Conservation (phyloP, 169 alveolate genomes). For the Babesia bovis region DNA sequence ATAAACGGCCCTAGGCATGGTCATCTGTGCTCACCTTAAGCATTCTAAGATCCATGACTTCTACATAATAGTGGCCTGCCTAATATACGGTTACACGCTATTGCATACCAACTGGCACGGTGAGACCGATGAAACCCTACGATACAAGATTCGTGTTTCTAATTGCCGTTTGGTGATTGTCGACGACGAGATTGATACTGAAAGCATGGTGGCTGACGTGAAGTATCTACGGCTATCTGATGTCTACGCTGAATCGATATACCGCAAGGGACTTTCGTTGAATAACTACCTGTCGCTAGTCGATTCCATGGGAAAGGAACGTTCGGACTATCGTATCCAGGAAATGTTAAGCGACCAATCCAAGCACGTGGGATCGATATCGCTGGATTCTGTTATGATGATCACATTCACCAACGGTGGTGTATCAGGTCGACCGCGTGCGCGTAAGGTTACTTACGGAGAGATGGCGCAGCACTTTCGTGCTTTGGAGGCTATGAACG, state of each 20-base stretch:
- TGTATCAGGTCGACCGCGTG: conserved; percentile 25
- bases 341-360: conserved; percentile 58
- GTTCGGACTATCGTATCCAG: conserved; percentile 62
- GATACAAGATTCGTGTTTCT: conserved; percentile 55
- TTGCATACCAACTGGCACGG: conserved; percentile 66
- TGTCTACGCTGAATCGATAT: conserved; percentile 50
- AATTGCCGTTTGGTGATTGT: conserved; percentile 62
- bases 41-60: conserved; percentile 67
- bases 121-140: conserved; percentile 46
- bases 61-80: conserved; percentile 63
- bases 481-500: conserved; percentile 43
- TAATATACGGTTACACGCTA: conserved; percentile 61
- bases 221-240: conserved; percentile 61
- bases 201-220: conserved; percentile 62
- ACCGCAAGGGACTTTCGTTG: conserved; percentile 54
- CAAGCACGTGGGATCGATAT: conserved; percentile 23
- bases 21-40: conserved; percentile 66
- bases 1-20: conserved; percentile 35
- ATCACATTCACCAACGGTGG: conserved; percentile 58
- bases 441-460: conserved; percentile 52
- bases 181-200: conserved; percentile 61
- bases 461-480: conserved; percentile 49
- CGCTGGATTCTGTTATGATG: conserved; percentile 52
- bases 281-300: conserved; percentile 54
- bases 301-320: conserved; percentile 62